Evolutionary conservation across 768 basidiomycete species (phyloP).

Genomic region (Leccinum obscurum): DNA sequence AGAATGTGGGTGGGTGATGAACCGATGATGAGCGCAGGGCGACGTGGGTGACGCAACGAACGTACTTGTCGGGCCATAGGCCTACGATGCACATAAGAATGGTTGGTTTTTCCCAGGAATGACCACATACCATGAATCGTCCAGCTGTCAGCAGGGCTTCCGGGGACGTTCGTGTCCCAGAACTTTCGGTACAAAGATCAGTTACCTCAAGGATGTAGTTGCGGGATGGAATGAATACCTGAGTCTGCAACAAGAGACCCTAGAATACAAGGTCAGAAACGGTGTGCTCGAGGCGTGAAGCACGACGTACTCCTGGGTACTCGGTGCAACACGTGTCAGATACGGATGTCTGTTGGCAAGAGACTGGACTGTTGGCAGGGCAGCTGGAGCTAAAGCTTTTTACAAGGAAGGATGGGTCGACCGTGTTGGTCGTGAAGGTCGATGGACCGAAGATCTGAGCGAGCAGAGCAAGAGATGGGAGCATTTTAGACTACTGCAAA

Average conservation of each 20-base stretch:
- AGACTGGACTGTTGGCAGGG: conserved; percentile 45
- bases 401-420: conserved; percentile 30
- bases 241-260: conserved; percentile 62
- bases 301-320: conserved; percentile 55
- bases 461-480: conserved; percentile 21
- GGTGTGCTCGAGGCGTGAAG: not conserved
- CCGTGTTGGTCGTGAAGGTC: conserved; percentile 20
- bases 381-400: conserved; percentile 50
- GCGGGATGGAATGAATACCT: conserved; percentile 30
- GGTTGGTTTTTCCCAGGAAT: no score
- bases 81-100: conserved; percentile 37
- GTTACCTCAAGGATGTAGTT: not conserved
- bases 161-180: conserved; percentile 68
- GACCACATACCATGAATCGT: conserved; percentile 64
- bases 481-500: conserved; percentile 12
- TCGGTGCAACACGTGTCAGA: conserved; percentile 67
- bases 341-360: conserved; percentile 52
- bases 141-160: conserved; percentile 68
- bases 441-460: conserved; percentile 23
- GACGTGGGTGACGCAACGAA: not conserved
- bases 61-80: conserved; percentile 67
- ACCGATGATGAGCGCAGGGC: not conserved
- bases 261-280: conserved; percentile 23
- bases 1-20: not conserved
- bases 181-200: conserved; percentile 43